Conservation (phyloP, 306 rosid genomes). For the Phaseolus lunatus region DNA sequence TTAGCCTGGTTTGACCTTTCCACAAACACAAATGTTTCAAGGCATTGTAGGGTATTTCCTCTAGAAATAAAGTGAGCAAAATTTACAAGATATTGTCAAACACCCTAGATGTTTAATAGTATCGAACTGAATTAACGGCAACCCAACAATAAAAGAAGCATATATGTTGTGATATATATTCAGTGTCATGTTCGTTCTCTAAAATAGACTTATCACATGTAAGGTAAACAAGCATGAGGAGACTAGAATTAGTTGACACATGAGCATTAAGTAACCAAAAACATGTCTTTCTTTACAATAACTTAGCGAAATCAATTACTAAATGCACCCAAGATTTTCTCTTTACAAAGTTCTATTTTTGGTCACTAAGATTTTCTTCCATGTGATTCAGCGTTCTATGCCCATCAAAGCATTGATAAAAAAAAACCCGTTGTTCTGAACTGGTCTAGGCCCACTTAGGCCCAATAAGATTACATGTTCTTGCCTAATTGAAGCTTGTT, state of each 20-base stretch:
- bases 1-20: constrained; percentile 9
- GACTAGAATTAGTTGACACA: too few relatives aligned
- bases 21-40: background rate
- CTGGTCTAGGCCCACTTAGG: background rate
- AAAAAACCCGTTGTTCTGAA: background rate
- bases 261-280: too few relatives aligned
- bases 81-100: background rate
- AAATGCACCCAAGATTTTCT: constrained; percentile 26
- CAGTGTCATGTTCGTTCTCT: too few relatives aligned
- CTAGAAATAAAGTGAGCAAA: background rate
- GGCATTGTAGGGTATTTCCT: background rate
- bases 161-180: background rate
- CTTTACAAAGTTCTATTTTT: too few relatives aligned
- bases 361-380: background rate
- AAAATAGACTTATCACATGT: too few relatives aligned
- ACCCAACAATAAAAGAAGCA: too few relatives aligned
- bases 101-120: too few relatives aligned
- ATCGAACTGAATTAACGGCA: too few relatives aligned
- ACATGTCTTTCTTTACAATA: too few relatives aligned
- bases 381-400: background rate
- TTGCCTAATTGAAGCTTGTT: background rate
- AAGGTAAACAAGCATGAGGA: constrained; percentile 9
- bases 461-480: background rate
- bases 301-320: background rate
- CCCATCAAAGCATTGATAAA: background rate